phyloP scores from a whole-genome alignment of 345 rosid genomes.

The Eucalyptus fibrosa region DNA sequence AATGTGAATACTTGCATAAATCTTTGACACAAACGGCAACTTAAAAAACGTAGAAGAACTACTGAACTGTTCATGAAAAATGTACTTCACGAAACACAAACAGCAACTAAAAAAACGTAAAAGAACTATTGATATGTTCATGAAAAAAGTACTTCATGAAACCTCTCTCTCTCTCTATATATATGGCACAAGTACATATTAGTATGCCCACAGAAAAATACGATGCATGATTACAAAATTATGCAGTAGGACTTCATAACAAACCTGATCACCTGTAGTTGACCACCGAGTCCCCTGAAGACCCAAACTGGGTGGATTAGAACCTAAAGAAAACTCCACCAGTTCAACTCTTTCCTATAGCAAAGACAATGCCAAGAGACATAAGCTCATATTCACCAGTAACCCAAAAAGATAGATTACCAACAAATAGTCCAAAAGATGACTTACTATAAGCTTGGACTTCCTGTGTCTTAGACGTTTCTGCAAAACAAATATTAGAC shows the following conservation, averaged over 20 bases:
- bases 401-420: neutral
- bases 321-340: constrained; percentile 79
- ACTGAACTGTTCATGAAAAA: neutral
- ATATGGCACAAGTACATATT: neutral
- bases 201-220: neutral
- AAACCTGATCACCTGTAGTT: constrained; percentile 77
- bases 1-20: neutral
- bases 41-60: neutral
- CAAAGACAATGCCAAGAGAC: neutral
- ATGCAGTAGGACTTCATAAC: neutral
- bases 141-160: neutral
- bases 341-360: constrained; percentile 68
- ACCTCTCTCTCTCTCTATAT: neutral
- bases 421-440: neutral
- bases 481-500: constrained; percentile 22
- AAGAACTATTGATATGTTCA: neutral
- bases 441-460: constrained; percentile 72
- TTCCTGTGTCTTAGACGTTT: constrained; percentile 67
- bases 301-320: constrained; percentile 67
- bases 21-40: neutral
- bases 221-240: neutral
- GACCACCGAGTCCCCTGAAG: constrained; percentile 81
- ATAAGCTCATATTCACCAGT: neutral
- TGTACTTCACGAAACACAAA: neutral
- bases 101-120: neutral